A percentile compares a stretch with the other conserved stretches of the same genome.
Conservation (phyloP, 2,329 filamentous ascomycete genomes). For the Nakataea oryzae region DNA sequence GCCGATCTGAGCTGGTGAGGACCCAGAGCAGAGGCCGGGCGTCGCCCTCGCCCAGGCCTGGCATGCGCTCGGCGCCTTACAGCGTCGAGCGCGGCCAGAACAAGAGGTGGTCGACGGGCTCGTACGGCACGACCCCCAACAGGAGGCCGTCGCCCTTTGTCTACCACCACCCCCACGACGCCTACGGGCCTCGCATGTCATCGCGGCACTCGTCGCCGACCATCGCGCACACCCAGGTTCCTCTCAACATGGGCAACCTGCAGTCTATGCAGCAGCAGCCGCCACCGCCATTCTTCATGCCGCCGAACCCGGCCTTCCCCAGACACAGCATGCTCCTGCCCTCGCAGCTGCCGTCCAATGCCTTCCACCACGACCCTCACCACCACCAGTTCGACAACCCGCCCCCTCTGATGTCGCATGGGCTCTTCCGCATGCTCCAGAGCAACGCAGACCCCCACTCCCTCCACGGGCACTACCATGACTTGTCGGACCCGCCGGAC, state of each 20-base stretch:
- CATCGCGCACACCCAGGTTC: constrained; percentile 33
- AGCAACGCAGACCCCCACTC: constrained; percentile 63
- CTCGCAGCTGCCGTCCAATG: constrained; percentile 36
- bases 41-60: constrained; percentile 60
- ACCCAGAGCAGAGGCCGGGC: constrained; percentile 58
- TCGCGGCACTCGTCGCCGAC: constrained; percentile 41
- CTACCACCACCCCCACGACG: constrained; percentile 50
- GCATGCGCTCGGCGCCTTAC: constrained; percentile 60
- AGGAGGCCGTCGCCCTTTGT: constrained; percentile 50
- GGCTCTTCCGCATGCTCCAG: constrained; percentile 62
- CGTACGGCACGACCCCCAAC: constrained; percentile 48
- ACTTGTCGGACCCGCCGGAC: constrained; percentile 66
- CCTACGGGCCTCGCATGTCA: constrained; percentile 45
- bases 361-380: constrained; percentile 33
- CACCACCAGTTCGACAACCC: constrained; percentile 46
- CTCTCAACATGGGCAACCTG: constrained; percentile 43
- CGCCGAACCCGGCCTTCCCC: constrained; percentile 39
- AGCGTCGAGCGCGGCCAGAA: constrained; percentile 54
- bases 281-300: constrained; percentile 31
- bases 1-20: constrained; percentile 50
- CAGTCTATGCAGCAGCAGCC: constrained; percentile 41
- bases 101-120: constrained; percentile 72
- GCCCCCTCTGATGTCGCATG: constrained; percentile 56
- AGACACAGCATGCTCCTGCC: constrained; percentile 51
- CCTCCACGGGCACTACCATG: constrained; percentile 59